Conservation (phyloP, 768 basidiomycete species). For the Leccinum boreale region DNA sequence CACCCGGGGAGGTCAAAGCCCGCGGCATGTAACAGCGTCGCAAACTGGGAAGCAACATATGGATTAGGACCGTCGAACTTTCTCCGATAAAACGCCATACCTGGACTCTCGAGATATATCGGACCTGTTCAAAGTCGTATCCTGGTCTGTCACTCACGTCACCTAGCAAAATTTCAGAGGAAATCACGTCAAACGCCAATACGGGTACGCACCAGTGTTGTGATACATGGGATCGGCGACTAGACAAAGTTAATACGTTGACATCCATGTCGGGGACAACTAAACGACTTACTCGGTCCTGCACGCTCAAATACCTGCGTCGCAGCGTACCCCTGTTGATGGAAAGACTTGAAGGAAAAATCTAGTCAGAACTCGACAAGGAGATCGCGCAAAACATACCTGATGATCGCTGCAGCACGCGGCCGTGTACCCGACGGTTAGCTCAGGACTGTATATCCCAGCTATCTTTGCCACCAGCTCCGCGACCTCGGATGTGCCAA, state of each 20-base stretch:
- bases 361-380: neutral
- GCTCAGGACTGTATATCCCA: slow-evolving; percentile 76
- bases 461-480: slow-evolving; percentile 75
- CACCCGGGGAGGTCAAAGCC: slow-evolving; percentile 42
- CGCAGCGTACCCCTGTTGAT: slow-evolving; percentile 78
- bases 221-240: slow-evolving; percentile 91
- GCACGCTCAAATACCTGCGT: slow-evolving; percentile 88
- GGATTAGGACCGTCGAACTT: neutral
- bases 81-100: slow-evolving; percentile 34
- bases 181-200: neutral
- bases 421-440: slow-evolving; percentile 64
- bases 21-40: slow-evolving; percentile 67
- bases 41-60: slow-evolving; percentile 46
- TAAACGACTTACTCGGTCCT: slow-evolving; percentile 51
- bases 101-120: slow-evolving; percentile 85
- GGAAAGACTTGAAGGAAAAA: slow-evolving; percentile 56
- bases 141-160: slow-evolving; percentile 78
- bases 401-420: slow-evolving; percentile 94
- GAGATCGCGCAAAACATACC: slow-evolving; percentile 33
- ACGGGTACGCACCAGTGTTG: slow-evolving; percentile 55
- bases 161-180: slow-evolving; percentile 35
- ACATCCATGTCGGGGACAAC: neutral
- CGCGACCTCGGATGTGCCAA: slow-evolving; percentile 74
- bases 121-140: slow-evolving; percentile 81
- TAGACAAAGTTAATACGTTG: slow-evolving; percentile 17